Evolutionary conservation across 192 early-diverging fungal species (phyloP).

Genomic region (Dissophora globulifera): DNA sequence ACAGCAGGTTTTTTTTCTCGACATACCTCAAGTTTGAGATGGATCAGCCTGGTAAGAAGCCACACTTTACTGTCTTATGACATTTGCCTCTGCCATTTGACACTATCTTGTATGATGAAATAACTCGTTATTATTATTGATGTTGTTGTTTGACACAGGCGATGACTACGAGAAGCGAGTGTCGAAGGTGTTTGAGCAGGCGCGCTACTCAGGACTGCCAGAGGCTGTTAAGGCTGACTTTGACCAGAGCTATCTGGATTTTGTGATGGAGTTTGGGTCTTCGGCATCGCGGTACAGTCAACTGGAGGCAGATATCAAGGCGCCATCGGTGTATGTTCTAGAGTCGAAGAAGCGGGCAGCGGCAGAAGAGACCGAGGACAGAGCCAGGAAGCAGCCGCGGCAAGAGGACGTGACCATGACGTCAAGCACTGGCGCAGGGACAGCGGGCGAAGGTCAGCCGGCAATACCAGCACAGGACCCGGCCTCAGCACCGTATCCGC

Average conservation of each 20-base stretch:
- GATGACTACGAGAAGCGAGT: conserved; percentile 54
- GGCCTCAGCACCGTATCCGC: conserved; percentile 4
- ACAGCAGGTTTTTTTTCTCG: conserved; percentile 66
- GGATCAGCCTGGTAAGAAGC: conserved; percentile 58
- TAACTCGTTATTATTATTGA: too few relatives aligned
- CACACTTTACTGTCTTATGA: not conserved
- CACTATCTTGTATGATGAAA: too few relatives aligned
- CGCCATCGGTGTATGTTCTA: conserved; percentile 18
- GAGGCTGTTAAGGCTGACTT: conserved; percentile 66
- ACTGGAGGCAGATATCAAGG: conserved; percentile 57
- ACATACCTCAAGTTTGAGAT: conserved; percentile 74
- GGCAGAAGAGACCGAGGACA: conserved; percentile 18
- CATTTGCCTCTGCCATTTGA: too few relatives aligned
- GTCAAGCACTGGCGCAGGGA: not conserved
- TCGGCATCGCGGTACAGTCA: conserved; percentile 57
- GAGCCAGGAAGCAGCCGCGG: conserved; percentile 14
- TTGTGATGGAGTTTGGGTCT: conserved; percentile 62
- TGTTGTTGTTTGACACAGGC: conserved; percentile 27
- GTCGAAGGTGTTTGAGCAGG: conserved; percentile 59
- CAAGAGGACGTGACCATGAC: conserved; percentile 21
- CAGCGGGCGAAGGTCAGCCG: not conserved
- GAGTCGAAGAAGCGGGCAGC: conserved; percentile 57
- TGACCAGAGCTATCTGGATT: conserved; percentile 65
- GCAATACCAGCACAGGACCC: not conserved
- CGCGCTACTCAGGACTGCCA: conserved; percentile 57